Percentiles rank a stretch among this genome's conserved stretches.
These are phyloP conservation scores for Mycena vitilis DNA, from an alignment of 768 basidiomycete genomes.

Conservation along the genomic window DNA sequence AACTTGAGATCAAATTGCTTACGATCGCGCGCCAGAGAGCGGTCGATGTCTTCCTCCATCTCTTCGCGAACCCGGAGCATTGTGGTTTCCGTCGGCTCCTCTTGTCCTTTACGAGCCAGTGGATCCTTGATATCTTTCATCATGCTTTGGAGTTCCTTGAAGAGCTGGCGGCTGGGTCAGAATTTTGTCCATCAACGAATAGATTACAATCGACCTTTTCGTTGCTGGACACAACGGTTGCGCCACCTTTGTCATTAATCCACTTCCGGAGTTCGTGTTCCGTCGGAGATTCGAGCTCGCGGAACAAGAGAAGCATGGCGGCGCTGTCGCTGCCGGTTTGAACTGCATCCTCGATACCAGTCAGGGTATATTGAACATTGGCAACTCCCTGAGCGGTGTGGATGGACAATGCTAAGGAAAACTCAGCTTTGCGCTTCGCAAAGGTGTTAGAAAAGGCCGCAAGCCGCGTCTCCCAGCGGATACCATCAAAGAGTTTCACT, in stretches of 20 bases:
- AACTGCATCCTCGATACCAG: slow-evolving; percentile 37
- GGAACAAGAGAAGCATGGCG: slow-evolving; percentile 47
- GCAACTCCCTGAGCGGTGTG: slow-evolving; percentile 54
- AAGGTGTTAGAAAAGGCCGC: slow-evolving; percentile 48
- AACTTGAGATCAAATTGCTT: slow-evolving; percentile 59
- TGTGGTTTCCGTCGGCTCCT: background rate
- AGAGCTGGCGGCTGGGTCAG: too few species aligned
- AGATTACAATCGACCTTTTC: slow-evolving; percentile 47
- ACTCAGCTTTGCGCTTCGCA: slow-evolving; percentile 46
- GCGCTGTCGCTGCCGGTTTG: slow-evolving; percentile 46
- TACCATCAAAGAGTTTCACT: slow-evolving; percentile 43
- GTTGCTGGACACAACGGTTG: slow-evolving; percentile 47
- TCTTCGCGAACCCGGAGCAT: slow-evolving; percentile 34
- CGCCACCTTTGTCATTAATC: slow-evolving; percentile 54
- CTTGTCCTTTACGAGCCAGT: too few species aligned
- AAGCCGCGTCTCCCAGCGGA: slow-evolving; percentile 52
- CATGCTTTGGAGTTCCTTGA: slow-evolving; percentile 9
- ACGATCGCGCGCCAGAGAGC: slow-evolving; percentile 52
- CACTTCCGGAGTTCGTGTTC: slow-evolving; percentile 53
- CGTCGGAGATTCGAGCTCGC: slow-evolving; percentile 50
- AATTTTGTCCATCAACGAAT: background rate
- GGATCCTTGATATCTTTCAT: slow-evolving; percentile 12
- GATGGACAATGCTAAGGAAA: slow-evolving; percentile 51
- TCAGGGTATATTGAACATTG: slow-evolving; percentile 46
- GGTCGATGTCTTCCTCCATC: slow-evolving; percentile 52